Percentiles rank a stretch among this genome's conserved stretches.
phyloP scores from a whole-genome alignment of 2,329 filamentous ascomycete genomes.

The Colletotrichum sp. region DNA sequence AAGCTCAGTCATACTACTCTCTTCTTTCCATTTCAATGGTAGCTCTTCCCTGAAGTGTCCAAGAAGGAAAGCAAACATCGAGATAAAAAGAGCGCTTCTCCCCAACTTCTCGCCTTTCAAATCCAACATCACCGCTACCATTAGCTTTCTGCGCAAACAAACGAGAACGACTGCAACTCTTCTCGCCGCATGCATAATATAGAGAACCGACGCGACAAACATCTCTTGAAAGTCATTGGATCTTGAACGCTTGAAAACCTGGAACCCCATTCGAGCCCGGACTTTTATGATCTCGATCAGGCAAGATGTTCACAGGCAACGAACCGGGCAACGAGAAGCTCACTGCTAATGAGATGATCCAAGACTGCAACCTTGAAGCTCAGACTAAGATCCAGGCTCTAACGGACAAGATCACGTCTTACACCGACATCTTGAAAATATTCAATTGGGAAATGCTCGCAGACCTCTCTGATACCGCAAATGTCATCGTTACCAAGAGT shows the following conservation, averaged over 20 bases:
- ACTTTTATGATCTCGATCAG: background rate
- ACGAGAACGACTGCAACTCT: background rate
- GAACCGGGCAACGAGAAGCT: too few relatives aligned
- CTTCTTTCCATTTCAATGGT: background rate
- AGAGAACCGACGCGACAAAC: background rate
- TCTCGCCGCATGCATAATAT: background rate
- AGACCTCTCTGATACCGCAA: too few relatives aligned
- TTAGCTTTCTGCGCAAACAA: background rate
- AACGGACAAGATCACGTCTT: too few relatives aligned
- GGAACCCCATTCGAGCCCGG: background rate
- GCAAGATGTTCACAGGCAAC: background rate
- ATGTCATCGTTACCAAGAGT: too few relatives aligned
- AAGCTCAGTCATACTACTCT: background rate
- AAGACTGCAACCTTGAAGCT: too few relatives aligned
- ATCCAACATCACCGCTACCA: background rate
- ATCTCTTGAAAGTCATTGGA: background rate
- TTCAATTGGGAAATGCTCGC: too few relatives aligned
- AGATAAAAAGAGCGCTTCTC: background rate
- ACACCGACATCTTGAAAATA: too few relatives aligned
- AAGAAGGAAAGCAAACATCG: background rate
- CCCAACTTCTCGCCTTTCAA: background rate
- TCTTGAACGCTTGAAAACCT: background rate
- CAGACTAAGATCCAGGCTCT: too few relatives aligned
- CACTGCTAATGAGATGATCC: too few relatives aligned
- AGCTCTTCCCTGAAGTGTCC: background rate